Evolutionary conservation across 2,329 filamentous ascomycete species (phyloP), one percentile per base, ranked within the genome.

Genomic region (Magnaporthiopsis rhizophila): DNA sequence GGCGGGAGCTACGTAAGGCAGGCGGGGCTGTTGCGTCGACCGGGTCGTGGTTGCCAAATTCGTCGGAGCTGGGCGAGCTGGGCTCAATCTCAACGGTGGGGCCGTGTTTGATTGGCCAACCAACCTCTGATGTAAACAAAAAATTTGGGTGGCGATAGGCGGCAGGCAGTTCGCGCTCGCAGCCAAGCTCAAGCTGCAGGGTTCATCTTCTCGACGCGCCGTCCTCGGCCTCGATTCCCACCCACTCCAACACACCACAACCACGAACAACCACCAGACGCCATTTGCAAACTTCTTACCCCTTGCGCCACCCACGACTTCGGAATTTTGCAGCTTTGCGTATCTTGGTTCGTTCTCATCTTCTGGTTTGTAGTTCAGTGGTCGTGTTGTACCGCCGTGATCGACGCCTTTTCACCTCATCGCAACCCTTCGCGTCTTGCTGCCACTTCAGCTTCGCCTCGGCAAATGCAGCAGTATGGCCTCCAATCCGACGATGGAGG

Each of bases 401-500:
- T 13, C 59, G 5, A 11, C 32, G 59, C 34, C 34, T 38, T 18
- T 21, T 38, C 24, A 3, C 34, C 26, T n/a, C 18, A 18, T 28
- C 8, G 11, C 24, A 6, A 21, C 21, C 28, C 26, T 62, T 56
- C 38, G 38, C 61, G 21, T 34, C 38, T 30, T 5, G 3, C 28
- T 50, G 21, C 12, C 15, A 7, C 21, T 28, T 3, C 8, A 8
- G 21, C 26, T 34, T 32, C 61, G 61, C 61, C 13, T 57, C 38
- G n/a, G 26, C 28, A 62, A 24, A 62, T 62, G 61, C 61, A 56
- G 50, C 24, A 56, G 38, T 2, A 62, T 62, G 61, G 56, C 61
- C 9, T 62, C 45, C 28, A 62, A 62, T 62, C 61, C 61, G 45
- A 62, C 34, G 9, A 53, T 62, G 38, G 61, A 62, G 45, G 61